Base-by-base conservation (phyloP, 768 basidiomycete species). In the Mycena metata region DNA sequence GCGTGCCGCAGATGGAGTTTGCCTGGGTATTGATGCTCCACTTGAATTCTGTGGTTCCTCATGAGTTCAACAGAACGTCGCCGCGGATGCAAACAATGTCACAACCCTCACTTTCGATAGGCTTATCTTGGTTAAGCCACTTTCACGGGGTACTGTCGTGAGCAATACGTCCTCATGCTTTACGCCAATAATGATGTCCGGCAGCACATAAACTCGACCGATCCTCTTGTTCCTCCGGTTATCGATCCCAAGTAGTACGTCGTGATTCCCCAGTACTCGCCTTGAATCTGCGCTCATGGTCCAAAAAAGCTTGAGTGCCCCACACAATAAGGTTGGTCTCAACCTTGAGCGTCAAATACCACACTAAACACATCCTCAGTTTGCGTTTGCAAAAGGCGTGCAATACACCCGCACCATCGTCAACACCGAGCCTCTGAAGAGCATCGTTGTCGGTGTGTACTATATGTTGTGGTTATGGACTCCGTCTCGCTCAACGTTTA, bases 161-260 rank as follows among this genome's bases (percentile, higher is more conserved):
- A 11, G 49, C 57, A 1, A 9, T 36, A 42, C n/a, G 17, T 23
- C 15, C 2, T 13, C 26, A 35, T n/a, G n/a, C n/a, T 26, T 6
- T 39, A 21, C 13, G 5, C 33, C 5, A 10, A 15, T 39, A 2
- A 30, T 15, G 15, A 16, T 39, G 26, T 39, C 17, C n/a, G 3
- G 35, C 30, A 69, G 67, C 68, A 69, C 42, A 59, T 64, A 2
- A 69, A 69, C 43, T 69, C 68, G 0, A 60, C 62, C 1, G 56
- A 69, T 36, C 68, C 68, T 13, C 35, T 64, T 1, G 59, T 33
- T 19, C 45, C 49, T 43, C 61, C 63, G 2, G 58, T 64, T 3
- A 69, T 69, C 15, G 68, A 69, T 39, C 68, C 68, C 57, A 69
- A 65, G n/a, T 69, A 69, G 68, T 69, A 41, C 7, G 68, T 64